Conservation (phyloP, 2,329 filamentous ascomycete genomes). For the Scedosporium dehoogii region DNA sequence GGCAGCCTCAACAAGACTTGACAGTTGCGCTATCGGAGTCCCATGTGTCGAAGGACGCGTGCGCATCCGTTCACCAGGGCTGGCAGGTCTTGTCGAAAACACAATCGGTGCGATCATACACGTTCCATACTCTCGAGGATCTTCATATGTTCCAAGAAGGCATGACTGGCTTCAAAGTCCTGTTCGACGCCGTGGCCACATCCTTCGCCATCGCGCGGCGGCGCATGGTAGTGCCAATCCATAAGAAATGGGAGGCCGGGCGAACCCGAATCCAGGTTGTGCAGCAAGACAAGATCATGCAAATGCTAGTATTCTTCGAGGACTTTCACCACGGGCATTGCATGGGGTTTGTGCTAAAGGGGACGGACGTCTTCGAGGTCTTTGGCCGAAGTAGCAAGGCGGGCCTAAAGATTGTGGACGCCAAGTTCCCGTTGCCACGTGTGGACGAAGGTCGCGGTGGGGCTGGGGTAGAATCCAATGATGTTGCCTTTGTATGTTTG, state of each 20-base stretch:
- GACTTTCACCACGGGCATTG: constrained; percentile 79
- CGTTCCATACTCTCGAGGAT: constrained; percentile 55
- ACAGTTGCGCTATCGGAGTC: constrained; percentile 66
- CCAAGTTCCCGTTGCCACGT: constrained; percentile 77
- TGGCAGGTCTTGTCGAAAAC: constrained; percentile 46
- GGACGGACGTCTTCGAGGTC: constrained; percentile 72
- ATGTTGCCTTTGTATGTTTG: constrained; percentile 69
- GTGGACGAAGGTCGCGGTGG: constrained; percentile 17
- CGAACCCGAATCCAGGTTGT: constrained; percentile 73
- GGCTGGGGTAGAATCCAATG: constrained; percentile 27
- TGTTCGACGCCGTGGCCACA: constrained; percentile 62
- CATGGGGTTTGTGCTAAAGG: constrained; percentile 81
- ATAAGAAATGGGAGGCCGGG: constrained; percentile 89
- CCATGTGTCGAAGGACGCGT: constrained; percentile 50
- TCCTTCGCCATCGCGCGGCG: constrained; percentile 75
- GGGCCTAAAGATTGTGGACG: constrained; percentile 72
- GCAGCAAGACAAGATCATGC: constrained; percentile 61
- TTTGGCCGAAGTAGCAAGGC: constrained; percentile 55
- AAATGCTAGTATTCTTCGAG: constrained; percentile 79
- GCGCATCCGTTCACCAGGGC: constrained; percentile 53
- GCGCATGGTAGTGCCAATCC: constrained; percentile 82
- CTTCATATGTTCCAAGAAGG: constrained; percentile 72
- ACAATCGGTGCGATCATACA: constrained; percentile 62
- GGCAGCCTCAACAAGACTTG: constrained; percentile 67
- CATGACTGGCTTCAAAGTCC: constrained; percentile 68